These are phyloP conservation scores for Ceratobasidium sp. DNA, from an alignment of 1,284 basidiomycete genomes.

Conservation along the genomic window DNA sequence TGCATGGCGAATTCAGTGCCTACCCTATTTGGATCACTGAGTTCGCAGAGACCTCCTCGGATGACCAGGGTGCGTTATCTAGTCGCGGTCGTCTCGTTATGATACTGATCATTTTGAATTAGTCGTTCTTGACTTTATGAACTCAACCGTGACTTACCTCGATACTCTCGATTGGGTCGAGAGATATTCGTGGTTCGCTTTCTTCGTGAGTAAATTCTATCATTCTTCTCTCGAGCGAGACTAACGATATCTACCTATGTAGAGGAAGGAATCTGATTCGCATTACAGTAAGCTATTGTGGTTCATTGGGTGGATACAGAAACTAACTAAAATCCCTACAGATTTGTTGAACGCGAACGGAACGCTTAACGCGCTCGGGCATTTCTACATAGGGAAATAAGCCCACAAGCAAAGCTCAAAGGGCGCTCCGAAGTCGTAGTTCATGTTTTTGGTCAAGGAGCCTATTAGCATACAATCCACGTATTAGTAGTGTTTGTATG, in stretches of 20 bases:
- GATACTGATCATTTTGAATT: neutral
- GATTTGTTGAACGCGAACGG: conserved; percentile 31
- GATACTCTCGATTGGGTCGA: conserved; percentile 31
- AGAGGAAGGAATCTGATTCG: conserved; percentile 22
- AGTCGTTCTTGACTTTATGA: conserved; percentile 24
- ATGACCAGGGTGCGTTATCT: neutral
- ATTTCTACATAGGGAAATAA: conserved; percentile 23
- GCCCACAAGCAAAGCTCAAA: no score
- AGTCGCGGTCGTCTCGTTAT: no score
- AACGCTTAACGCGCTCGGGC: conserved; percentile 16
- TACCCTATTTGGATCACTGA: conserved; percentile 29
- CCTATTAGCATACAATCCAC: no score
- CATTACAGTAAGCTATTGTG: neutral
- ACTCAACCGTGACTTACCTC: conserved; percentile 7
- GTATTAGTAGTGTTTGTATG: no score
- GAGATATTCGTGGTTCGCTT: conserved; percentile 19
- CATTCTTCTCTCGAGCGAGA: neutral
- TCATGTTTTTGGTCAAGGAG: no score
- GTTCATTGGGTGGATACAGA: neutral
- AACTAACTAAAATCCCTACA: neutral
- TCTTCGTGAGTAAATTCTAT: neutral
- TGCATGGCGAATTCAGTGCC: neutral
- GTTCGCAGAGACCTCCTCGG: conserved; percentile 22
- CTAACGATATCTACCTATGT: neutral
- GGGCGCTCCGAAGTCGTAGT: no score